phyloP scores from a whole-genome alignment of 805 yeast species.

The Schizosaccharomyces japonicus region DNA sequence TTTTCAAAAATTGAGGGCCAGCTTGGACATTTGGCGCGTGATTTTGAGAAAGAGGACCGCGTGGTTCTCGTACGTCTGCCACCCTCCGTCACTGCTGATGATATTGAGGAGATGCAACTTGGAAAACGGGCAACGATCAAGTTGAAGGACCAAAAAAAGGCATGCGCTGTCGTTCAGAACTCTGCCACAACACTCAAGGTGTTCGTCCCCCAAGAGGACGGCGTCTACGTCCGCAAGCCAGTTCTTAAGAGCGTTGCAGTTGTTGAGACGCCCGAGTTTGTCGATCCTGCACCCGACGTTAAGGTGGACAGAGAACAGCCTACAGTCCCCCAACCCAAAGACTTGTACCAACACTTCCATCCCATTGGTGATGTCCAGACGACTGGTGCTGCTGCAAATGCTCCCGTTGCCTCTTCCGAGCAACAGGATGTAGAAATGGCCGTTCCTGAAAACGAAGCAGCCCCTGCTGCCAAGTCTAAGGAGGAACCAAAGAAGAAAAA shows the following conservation, averaged over 20 bases:
- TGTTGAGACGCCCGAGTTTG: neutral
- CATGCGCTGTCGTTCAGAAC: neutral
- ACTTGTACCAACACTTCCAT: slow-evolving; percentile 5
- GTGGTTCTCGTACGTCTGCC: neutral
- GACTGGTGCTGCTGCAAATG: neutral
- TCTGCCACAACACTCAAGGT: neutral
- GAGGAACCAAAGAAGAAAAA: slow-evolving; percentile 3
- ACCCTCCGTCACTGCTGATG: neutral
- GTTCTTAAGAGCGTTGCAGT: neutral
- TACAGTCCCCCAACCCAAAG: slow-evolving; percentile 13
- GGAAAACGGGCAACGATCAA: neutral
- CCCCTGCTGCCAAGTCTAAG: too few species aligned
- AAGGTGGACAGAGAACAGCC: slow-evolving; percentile 24
- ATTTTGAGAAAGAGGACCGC: neutral
- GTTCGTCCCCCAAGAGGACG: neutral
- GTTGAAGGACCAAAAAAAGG: neutral
- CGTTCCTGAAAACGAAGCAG: too few species aligned
- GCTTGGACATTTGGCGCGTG: neutral
- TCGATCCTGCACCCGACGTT: slow-evolving; percentile 20
- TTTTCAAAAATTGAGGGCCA: neutral
- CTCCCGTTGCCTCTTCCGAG: too few species aligned
- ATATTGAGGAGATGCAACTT: neutral
- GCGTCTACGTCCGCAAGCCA: neutral
- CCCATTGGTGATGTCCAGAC: slow-evolving; percentile 1
- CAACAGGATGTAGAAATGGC: too few species aligned